Conservation (phyloP, 805 yeast species). For the Yamadazyma ubonensis region DNA sequence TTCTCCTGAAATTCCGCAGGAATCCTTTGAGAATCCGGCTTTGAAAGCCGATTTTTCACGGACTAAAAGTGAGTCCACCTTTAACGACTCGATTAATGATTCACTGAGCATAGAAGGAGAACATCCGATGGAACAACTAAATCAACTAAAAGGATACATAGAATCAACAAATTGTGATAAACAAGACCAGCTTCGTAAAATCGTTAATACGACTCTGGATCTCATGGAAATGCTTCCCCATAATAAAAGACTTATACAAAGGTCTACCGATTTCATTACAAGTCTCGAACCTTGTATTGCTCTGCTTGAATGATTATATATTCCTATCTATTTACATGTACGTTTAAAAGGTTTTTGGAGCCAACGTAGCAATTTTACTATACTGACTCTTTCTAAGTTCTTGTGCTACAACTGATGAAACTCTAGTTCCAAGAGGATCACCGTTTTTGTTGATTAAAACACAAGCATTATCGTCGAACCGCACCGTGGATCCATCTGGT, state of each 20-base stretch:
- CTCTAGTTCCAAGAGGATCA: conserved; percentile 94
- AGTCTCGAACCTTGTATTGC: conserved; percentile 20
- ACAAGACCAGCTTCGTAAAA: conserved; percentile 14
- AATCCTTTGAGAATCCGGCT: too few species aligned
- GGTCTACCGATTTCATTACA: conserved; percentile 18
- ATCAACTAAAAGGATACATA: conserved; percentile 17
- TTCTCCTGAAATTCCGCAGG: too few species aligned
- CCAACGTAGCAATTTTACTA: conserved; percentile 84
- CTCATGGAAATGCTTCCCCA: conserved; percentile 16
- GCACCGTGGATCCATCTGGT: conserved; percentile 80
- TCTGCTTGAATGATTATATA: background rate
- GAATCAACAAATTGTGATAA: conserved; percentile 12
- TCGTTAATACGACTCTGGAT: conserved; percentile 16
- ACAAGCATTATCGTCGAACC: conserved; percentile 96
- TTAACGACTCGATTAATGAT: too few species aligned
- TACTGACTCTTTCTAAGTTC: conserved; percentile 82
- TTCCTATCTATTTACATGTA: background rate
- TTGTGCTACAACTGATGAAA: conserved; percentile 84
- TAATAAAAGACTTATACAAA: conserved; percentile 13
- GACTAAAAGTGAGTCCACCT: too few species aligned
- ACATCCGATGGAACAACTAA: conserved; percentile 16
- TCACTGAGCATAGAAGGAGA: conserved; percentile 1
- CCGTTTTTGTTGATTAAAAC: conserved; percentile 88
- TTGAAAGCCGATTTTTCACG: too few species aligned
- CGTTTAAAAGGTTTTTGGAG: conserved; percentile 58